These are phyloP conservation scores for Coffea canephora DNA, from an alignment of 257 asterid species.

Conservation along the genomic window DNA sequence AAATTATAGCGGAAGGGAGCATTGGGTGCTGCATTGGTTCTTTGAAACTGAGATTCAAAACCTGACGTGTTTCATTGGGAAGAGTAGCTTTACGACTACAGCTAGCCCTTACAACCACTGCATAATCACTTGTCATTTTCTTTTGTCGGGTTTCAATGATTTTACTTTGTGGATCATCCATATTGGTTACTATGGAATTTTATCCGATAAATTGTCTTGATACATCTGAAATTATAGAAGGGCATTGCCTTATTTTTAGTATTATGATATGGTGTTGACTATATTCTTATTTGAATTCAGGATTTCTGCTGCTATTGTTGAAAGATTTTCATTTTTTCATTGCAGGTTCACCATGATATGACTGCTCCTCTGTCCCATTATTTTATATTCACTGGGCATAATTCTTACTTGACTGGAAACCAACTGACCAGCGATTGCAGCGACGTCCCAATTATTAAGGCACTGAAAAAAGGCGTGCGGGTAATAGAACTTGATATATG, in stretches of 20 bases:
- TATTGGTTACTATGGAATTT: neutral
- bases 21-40: too few relatives aligned
- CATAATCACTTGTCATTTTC: neutral
- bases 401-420: slow-evolving; percentile 86
- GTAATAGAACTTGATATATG: slow-evolving; percentile 82
- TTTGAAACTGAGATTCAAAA: too few relatives aligned
- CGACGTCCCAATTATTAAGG: slow-evolving; percentile 71
- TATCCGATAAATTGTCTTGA: neutral
- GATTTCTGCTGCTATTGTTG: slow-evolving; percentile 4
- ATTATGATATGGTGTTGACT: neutral
- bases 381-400: slow-evolving; percentile 76
- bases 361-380: slow-evolving; percentile 74
- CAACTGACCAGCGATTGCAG: slow-evolving; percentile 92
- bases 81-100: neutral
- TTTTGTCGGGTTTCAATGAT: neutral
- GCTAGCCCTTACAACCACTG: neutral
- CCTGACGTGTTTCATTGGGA: too few relatives aligned
- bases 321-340: neutral
- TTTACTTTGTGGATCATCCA: neutral
- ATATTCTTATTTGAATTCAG: neutral
- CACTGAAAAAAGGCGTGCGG: slow-evolving; percentile 76
- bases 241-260: too few relatives aligned
- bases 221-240: neutral
- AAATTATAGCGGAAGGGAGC: too few relatives aligned
- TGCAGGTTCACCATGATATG: slow-evolving; percentile 81